Conservation (phyloP, 2,329 filamentous ascomycete genomes). For the Pseudogymnoascus sp. region DNA sequence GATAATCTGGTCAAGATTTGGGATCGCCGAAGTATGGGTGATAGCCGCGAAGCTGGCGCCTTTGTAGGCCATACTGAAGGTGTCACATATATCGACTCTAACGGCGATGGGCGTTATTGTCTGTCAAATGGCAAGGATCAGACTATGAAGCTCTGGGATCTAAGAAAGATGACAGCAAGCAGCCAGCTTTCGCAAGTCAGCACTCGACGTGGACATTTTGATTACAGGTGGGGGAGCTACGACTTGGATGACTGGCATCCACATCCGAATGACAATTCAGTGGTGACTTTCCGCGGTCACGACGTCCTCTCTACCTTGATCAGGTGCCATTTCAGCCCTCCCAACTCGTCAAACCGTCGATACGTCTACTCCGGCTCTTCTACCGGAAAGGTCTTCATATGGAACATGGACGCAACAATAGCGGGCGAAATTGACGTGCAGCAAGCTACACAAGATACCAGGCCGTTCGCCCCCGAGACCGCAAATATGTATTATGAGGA, state of each 20-base stretch:
- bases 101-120: constrained; percentile 70
- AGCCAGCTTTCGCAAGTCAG: constrained; percentile 15
- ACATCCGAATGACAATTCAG: constrained; percentile 77
- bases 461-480: constrained; percentile 39
- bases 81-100: constrained; percentile 61
- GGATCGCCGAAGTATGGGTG: constrained; percentile 88
- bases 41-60: constrained; percentile 61
- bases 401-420: constrained; percentile 84
- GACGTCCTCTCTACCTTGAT: constrained; percentile 83
- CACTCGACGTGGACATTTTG: constrained; percentile 47
- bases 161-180: constrained; percentile 67
- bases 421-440: constrained; percentile 73
- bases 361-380: constrained; percentile 91
- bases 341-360: constrained; percentile 73
- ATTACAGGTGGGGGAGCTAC: constrained; percentile 65
- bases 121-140: constrained; percentile 94
- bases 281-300: constrained; percentile 91
- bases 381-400: constrained; percentile 84
- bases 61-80: constrained; percentile 61
- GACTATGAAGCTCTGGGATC: constrained; percentile 94
- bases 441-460: constrained; percentile 55
- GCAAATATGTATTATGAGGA: constrained; percentile 20
- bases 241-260: constrained; percentile 58
- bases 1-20: constrained; percentile 92
- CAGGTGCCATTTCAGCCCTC: constrained; percentile 88